phyloP scores from a whole-genome alignment of 75 land plant genomes.

The Cunninghamia lanceolata region DNA sequence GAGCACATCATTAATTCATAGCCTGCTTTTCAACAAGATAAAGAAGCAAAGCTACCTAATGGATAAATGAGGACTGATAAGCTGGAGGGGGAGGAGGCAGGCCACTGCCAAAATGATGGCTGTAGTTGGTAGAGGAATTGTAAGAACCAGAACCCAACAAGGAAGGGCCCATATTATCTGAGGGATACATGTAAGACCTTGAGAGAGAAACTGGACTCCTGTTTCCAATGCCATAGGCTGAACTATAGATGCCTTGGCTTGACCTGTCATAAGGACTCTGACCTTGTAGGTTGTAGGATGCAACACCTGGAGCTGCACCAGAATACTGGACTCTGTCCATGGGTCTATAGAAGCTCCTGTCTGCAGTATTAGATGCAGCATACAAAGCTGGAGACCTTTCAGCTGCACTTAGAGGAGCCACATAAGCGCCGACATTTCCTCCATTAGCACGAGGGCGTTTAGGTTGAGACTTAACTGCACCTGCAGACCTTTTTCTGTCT shows the following conservation, averaged over 20 bases:
- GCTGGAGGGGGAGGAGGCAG: conserved; percentile 52
- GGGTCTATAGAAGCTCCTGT: conserved; percentile 31
- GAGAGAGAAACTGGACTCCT: conserved; percentile 50
- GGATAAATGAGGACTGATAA: conserved; percentile 45
- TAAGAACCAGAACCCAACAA: conserved; percentile 12
- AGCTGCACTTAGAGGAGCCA: conserved; percentile 11
- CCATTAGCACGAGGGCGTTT: conserved; percentile 34
- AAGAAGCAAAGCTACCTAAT: conserved; percentile 14
- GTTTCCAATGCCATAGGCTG: conserved; percentile 42
- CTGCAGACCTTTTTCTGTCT: conserved; percentile 32
- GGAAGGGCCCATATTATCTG: conserved; percentile 36
- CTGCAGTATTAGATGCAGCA: conserved; percentile 5
- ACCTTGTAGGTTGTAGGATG: conserved; percentile 9
- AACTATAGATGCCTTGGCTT: conserved; percentile 27
- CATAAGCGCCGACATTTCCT: conserved; percentile 13
- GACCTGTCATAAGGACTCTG: conserved; percentile 41
- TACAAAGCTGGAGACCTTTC: conserved; percentile 5
- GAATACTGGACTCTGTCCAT: conserved; percentile 13
- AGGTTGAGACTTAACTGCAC: conserved; percentile 20
- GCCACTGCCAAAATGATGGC: conserved; percentile 30
- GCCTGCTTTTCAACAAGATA: background rate
- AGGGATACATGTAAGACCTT: conserved; percentile 37
- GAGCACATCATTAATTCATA: background rate
- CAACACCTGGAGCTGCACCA: conserved; percentile 18
- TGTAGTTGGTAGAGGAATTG: conserved; percentile 9